These are phyloP conservation scores for Magnusiomyces tetraspermus DNA, from an alignment of 1,139 yeast species.

Conservation along the genomic window DNA sequence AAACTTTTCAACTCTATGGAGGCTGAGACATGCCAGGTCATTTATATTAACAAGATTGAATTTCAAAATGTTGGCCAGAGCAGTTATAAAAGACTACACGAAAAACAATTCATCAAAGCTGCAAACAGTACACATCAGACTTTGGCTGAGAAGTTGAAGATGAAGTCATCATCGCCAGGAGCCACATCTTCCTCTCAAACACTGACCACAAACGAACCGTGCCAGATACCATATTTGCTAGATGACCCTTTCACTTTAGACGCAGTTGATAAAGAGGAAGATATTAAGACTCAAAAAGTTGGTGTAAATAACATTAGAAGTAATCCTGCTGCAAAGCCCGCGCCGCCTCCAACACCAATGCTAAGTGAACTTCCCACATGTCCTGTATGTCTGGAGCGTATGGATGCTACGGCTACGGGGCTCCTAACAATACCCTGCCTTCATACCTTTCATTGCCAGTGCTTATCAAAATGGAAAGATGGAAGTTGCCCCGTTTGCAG, in stretches of 20 bases:
- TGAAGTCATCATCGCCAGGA: background rate
- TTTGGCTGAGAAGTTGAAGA: background rate
- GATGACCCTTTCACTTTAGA: conserved; percentile 59
- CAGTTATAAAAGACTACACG: background rate
- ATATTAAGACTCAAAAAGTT: background rate
- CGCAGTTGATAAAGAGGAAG: conserved; percentile 14
- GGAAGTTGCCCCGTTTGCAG: conserved; percentile 91
- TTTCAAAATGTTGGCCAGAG: conserved; percentile 24
- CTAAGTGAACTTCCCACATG: conserved; percentile 76
- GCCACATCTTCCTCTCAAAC: background rate
- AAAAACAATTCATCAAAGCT: background rate
- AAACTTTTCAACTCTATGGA: conserved; percentile 77
- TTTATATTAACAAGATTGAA: conserved; percentile 54
- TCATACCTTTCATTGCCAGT: conserved; percentile 87
- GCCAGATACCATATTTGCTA: conserved; percentile 50
- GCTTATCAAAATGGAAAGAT: conserved; percentile 82
- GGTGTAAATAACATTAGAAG: background rate
- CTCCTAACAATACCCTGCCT: conserved; percentile 83
- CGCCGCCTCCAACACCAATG: conserved; percentile 29
- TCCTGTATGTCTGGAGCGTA: conserved; percentile 84
- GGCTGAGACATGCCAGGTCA: conserved; percentile 75
- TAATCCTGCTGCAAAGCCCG: conserved; percentile 18
- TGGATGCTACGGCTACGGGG: conserved; percentile 79
- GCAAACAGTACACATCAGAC: background rate
- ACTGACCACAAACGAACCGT: background rate